phyloP scores from a whole-genome alignment of 2,329 filamentous ascomycete genomes.

The Ilyonectria robusta region DNA sequence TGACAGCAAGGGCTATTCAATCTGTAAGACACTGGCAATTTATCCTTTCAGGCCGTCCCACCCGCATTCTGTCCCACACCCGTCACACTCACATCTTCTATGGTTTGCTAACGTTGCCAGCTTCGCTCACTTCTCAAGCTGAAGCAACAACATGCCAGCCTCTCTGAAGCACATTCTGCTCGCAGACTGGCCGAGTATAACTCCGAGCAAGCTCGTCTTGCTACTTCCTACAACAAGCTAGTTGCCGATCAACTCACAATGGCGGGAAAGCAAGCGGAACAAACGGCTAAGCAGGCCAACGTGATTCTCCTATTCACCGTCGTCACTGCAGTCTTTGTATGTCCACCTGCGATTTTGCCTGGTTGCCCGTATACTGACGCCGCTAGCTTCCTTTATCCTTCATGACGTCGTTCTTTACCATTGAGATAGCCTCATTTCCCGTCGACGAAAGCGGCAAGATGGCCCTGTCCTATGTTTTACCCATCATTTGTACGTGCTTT shows the following conservation, averaged over 20 bases:
- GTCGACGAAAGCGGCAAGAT: constrained; percentile 16
- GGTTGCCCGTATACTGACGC: background rate
- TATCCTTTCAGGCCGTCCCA: too few species aligned
- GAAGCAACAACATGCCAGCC: constrained; percentile 24
- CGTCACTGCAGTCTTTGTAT: constrained; percentile 20
- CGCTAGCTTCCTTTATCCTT: constrained; percentile 21
- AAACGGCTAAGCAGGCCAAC: constrained; percentile 13
- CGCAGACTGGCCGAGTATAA: constrained; percentile 18
- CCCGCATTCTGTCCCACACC: too few species aligned
- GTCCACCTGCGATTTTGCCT: background rate
- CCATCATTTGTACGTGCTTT: constrained; percentile 12
- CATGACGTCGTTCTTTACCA: constrained; percentile 26
- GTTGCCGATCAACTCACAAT: constrained; percentile 13
- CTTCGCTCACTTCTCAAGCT: constrained; percentile 19
- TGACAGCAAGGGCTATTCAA: constrained; percentile 12
- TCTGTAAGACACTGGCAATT: constrained; percentile 1
- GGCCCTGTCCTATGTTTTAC: constrained; percentile 4
- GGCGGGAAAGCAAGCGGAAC: constrained; percentile 3
- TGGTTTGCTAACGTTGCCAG: background rate
- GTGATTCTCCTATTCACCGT: constrained; percentile 19
- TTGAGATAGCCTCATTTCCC: constrained; percentile 19
- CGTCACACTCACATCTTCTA: background rate
- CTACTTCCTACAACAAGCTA: constrained; percentile 15
- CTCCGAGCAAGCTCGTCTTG: constrained; percentile 4
- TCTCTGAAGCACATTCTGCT: constrained; percentile 16